Evolutionary conservation across 106 monocot genomes (phyloP), one percentile per base, ranked within the genome.

Genomic region (Dioscorea alata): DNA sequence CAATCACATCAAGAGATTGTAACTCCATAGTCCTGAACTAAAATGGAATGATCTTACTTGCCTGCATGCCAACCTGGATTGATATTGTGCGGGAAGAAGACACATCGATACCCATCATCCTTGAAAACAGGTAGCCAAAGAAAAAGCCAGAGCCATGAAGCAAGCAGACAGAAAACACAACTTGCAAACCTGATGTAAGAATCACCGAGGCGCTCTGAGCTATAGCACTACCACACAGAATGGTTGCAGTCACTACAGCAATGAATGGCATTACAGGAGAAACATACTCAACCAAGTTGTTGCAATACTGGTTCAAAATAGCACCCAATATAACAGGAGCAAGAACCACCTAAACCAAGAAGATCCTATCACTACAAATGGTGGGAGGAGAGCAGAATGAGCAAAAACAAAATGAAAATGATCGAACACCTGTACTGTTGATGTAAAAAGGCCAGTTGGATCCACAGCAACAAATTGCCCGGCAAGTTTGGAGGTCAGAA

Each of bases 41-140:
- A 42, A 42, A 42, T 42, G 2, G 42, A 52, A 33, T 3, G 33
- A 60, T 8, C 12, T 8, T 2, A 32, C 6, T 70, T 73, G 90
- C 90, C 87, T 94, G 91, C 91, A 95, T 95, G 63, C 95, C 95
- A 63, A 95, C 95, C 66, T 95, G 91, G 22, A 95, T 88, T 0
- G 95, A 95, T 61, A 91, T 91, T 2, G 95, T 91, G 6, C 95
- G 76, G 0, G 95, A 81, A 54, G 85, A 86, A 48, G 83, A 75
- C 9, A 75, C 81, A 67, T 85, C 82, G 24, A 88, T 65, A 21
- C 91, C 88, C 23, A 95, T 49, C 48, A 83, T 23, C 64, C 88
- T 85, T 4, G 88, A 79, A 5, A 95, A 59, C 1, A 69, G 19
- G 19, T 88, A 91, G n/a, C 88, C 91, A 31, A 91, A 86, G 79